Conservation (phyloP, 805 yeast species). For the Ogataea philodendri region DNA sequence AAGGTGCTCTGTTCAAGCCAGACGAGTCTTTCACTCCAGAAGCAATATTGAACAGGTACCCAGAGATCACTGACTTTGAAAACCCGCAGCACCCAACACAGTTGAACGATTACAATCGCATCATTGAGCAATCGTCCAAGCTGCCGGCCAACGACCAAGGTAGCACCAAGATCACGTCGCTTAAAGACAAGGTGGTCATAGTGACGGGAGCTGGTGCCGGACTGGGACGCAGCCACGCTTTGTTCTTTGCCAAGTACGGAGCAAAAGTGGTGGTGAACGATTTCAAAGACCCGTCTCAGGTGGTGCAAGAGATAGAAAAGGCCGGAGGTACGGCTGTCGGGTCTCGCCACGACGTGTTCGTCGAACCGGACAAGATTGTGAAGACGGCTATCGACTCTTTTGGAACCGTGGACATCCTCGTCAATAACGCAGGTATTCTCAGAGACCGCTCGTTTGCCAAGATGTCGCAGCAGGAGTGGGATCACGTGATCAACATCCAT, state of each 20-base stretch:
- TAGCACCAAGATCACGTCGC: slow-evolving; percentile 46
- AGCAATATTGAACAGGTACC: slow-evolving; percentile 67
- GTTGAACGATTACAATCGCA: slow-evolving; percentile 65
- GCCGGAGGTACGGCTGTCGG: slow-evolving; percentile 76
- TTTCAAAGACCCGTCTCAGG: slow-evolving; percentile 67
- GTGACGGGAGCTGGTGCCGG: slow-evolving; percentile 97
- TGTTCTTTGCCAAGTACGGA: slow-evolving; percentile 82
- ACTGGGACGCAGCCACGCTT: slow-evolving; percentile 87
- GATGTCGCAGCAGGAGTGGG: slow-evolving; percentile 84
- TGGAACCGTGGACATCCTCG: slow-evolving; percentile 81
- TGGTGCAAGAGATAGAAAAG: slow-evolving; percentile 69
- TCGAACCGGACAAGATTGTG: slow-evolving; percentile 70
- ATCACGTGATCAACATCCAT: slow-evolving; percentile 76
- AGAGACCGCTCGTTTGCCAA: slow-evolving; percentile 86
- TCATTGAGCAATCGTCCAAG: slow-evolving; percentile 50
- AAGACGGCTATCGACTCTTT: slow-evolving; percentile 71
- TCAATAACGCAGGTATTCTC: slow-evolving; percentile 93
- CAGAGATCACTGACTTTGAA: slow-evolving; percentile 60
- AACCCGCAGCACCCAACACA: slow-evolving; percentile 65
- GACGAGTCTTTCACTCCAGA: slow-evolving; percentile 80
- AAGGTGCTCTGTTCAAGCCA: slow-evolving; percentile 82
- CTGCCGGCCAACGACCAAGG: slow-evolving; percentile 62
- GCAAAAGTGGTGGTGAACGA: slow-evolving; percentile 95
- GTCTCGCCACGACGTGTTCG: slow-evolving; percentile 78
- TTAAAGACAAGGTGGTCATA: slow-evolving; percentile 82